Percentiles rank a stretch among this genome's conserved stretches.
phyloP scores from a whole-genome alignment of 2,329 filamentous ascomycete genomes.

The Cladophialophora yegresii region DNA sequence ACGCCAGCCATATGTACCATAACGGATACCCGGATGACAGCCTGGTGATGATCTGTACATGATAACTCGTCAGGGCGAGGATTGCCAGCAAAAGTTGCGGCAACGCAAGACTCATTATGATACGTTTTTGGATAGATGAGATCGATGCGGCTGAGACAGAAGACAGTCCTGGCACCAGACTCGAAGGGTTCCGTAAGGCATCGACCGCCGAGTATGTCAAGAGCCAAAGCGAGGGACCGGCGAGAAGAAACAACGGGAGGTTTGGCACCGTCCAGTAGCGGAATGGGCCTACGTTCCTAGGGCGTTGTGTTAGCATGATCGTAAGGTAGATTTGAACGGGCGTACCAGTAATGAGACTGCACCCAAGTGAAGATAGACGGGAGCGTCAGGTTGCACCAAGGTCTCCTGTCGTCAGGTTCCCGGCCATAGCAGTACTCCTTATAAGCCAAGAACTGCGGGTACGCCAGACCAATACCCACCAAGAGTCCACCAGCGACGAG shows the following conservation, averaged over 20 bases:
- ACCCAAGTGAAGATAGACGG: conserved; percentile 93
- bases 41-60: conserved; percentile 91
- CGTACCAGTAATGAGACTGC: conserved; percentile 85
- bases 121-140: conserved; percentile 16
- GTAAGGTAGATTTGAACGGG: conserved; percentile 16
- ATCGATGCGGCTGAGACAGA: neutral
- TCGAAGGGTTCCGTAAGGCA: conserved; percentile 10
- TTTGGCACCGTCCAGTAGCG: conserved; percentile 89
- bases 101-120: conserved; percentile 59
- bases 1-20: conserved; percentile 77
- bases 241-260: conserved; percentile 81
- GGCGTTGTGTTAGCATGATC: conserved; percentile 30
- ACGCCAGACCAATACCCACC: conserved; percentile 66
- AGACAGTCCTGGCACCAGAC: neutral
- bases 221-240: conserved; percentile 72
- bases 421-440: conserved; percentile 62
- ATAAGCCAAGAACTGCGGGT: conserved; percentile 78
- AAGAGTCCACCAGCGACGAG: conserved; percentile 67
- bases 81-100: conserved; percentile 71
- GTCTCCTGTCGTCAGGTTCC: conserved; percentile 47
- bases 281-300: conserved; percentile 82
- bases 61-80: conserved; percentile 75
- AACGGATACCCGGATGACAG: conserved; percentile 84
- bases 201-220: conserved; percentile 61
- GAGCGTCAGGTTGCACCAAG: conserved; percentile 73